Base-by-base conservation (phyloP, 768 basidiomycete species). In the Trametes villosa region DNA sequence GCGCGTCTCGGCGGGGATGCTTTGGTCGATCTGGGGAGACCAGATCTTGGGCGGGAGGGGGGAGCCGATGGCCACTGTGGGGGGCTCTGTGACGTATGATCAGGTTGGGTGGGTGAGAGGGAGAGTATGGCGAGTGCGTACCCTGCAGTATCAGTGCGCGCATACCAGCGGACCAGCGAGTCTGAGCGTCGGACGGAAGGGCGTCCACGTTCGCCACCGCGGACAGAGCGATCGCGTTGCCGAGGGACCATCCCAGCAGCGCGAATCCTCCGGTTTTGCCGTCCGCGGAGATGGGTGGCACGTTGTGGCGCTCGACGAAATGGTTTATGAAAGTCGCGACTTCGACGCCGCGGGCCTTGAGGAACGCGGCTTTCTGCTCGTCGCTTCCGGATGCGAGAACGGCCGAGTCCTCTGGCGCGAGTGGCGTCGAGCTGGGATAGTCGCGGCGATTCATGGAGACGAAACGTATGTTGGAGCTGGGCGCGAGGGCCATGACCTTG, bases 291-390 rank as follows among this genome's bases (percentile, higher is more conserved):
- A 53, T 9, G 5, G 62, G 41, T 0, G 53, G 62, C 7, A 63
- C 12, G 18, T 33, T 11, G 33, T 55, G 20, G 3, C 29, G 24
- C 20, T 53, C 34, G 8, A 60, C 46, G 45, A 65, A 57, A 9
- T 24, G 44, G n/a, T 46, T 27, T 18, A 65, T n/a, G 41, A 65
- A 65, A 1, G 29, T 18, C 0, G 59, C 51, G 1, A 65, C 7
- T 26, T 65, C 63, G 12, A 65, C 46, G 3, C 74, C 77, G 2
- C 75, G 70, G 1, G 57, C 68, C 27, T 66, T 64, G 31, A 78
- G 40, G 40, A 70, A 72, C 1, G 34, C 65, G 11, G 59, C 65
- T 57, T 73, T 75, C 24, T 60, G 67, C 0, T 68, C 67, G 18
- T 55, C 53, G 3, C 9, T 50, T 13, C 47, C 52, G 5, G 44